Evolutionary conservation across 805 yeast species (phyloP).

Genomic region (Saccharomycopsis sp.): DNA sequence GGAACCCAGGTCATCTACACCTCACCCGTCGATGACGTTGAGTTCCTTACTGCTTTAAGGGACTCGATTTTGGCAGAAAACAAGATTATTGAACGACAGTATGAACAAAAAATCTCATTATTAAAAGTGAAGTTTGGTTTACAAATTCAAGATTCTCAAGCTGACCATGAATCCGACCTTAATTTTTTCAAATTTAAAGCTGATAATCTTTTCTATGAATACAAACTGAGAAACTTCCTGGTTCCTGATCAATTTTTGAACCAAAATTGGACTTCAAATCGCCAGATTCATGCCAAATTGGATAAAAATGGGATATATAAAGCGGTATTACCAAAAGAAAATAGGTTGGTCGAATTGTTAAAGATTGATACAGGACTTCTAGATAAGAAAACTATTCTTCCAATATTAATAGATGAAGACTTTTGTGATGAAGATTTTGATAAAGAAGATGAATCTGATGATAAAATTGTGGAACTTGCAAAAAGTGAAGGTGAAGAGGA

Average conservation of each 20-base stretch:
- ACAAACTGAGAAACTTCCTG: no score
- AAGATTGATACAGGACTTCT: not conserved
- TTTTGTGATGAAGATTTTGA: slow-evolving; percentile 8
- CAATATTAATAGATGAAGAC: slow-evolving; percentile 5
- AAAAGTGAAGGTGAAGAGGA: not conserved
- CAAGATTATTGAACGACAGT: no score
- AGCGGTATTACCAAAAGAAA: no score
- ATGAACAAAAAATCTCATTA: slow-evolving; percentile 10
- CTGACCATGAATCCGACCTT: slow-evolving; percentile 8
- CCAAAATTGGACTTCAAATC: no score
- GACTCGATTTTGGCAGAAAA: no score
- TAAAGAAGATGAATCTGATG: slow-evolving; percentile 8
- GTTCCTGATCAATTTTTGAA: no score
- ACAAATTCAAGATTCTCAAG: slow-evolving; percentile 13
- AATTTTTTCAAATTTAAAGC: slow-evolving; percentile 5
- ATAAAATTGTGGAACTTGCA: not conserved
- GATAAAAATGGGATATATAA: no score
- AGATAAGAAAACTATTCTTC: not conserved
- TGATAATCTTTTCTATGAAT: slow-evolving; percentile 6
- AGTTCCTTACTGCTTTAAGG: no score
- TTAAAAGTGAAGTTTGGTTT: slow-evolving; percentile 10
- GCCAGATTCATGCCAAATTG: no score
- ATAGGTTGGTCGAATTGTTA: not conserved
- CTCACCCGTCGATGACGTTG: no score
- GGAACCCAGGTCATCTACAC: no score